phyloP scores from a whole-genome alignment of 345 rosid genomes.

The Isatis tinctoria region DNA sequence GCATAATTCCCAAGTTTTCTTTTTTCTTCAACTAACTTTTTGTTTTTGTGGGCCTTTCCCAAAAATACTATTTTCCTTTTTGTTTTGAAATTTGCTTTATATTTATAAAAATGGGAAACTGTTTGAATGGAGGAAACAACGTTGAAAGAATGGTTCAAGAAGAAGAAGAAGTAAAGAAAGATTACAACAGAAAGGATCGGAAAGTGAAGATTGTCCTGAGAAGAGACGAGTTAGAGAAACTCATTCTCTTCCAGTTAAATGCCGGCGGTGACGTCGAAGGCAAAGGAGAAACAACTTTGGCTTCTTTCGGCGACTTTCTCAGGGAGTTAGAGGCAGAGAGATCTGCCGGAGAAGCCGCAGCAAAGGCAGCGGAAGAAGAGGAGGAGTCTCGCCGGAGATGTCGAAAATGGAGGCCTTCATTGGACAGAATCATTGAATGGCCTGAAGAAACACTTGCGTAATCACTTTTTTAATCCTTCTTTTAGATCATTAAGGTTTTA shows the following conservation, averaged over 20 bases:
- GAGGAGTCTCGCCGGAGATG: constrained; percentile 31
- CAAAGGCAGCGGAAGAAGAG: constrained; percentile 25
- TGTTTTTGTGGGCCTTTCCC: constrained; percentile 20
- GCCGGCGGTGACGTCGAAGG: constrained; percentile 18
- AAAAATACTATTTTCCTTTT: neutral
- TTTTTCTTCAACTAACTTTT: constrained; percentile 14
- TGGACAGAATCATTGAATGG: constrained; percentile 55
- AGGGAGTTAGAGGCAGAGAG: constrained; percentile 41
- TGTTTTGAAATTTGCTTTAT: neutral
- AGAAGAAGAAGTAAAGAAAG: constrained; percentile 22
- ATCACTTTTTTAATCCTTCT: constrained; percentile 1
- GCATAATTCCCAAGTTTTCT: constrained; percentile 33
- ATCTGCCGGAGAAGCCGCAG: constrained; percentile 32
- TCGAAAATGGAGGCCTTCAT: constrained; percentile 61
- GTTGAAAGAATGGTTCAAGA: constrained; percentile 5
- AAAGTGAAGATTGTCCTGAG: constrained; percentile 31
- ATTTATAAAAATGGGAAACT: constrained; percentile 29
- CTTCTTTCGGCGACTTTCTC: constrained; percentile 35
- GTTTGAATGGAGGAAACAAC: constrained; percentile 31
- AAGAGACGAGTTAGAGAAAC: constrained; percentile 45
- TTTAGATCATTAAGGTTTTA: neutral
- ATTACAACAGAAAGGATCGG: constrained; percentile 27
- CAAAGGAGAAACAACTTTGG: constrained; percentile 37
- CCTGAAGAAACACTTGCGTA: constrained; percentile 35
- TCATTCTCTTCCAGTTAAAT: constrained; percentile 34